Evolutionary conservation across 1,139 yeast genomes (phyloP).

Genomic region (Saccharomyces hybrid): DNA sequence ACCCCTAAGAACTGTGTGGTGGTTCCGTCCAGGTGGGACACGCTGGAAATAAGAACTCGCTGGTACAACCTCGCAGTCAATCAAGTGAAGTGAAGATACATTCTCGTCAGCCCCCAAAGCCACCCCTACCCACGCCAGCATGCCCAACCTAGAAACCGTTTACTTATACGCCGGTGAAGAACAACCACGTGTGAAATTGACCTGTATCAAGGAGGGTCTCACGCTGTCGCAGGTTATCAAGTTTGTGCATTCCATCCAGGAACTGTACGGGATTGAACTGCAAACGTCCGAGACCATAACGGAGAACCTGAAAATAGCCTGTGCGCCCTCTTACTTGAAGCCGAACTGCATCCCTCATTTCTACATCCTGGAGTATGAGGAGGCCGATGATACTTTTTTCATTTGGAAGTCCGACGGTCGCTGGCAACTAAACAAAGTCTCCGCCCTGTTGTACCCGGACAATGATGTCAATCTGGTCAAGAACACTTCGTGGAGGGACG

Average conservation of each 20-base stretch:
- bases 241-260: slow-evolving; percentile 21
- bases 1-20: not conserved
- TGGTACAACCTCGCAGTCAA: too few relatives aligned
- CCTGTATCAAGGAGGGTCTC: slow-evolving; percentile 15
- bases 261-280: slow-evolving; percentile 20
- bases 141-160: slow-evolving; percentile 11
- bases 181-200: slow-evolving; percentile 20
- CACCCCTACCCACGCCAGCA: not conserved
- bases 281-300: slow-evolving; percentile 25
- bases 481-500: slow-evolving; percentile 4
- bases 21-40: too few relatives aligned
- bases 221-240: slow-evolving; percentile 11
- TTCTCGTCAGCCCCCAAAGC: not conserved
- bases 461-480: slow-evolving; percentile 2
- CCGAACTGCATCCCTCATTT: slow-evolving; percentile 11
- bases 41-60: too few relatives aligned
- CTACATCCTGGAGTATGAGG: slow-evolving; percentile 25
- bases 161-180: slow-evolving; percentile 25
- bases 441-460: slow-evolving; percentile 15
- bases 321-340: slow-evolving; percentile 8
- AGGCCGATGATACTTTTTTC: slow-evolving; percentile 13
- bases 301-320: slow-evolving; percentile 24
- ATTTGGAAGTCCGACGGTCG: slow-evolving; percentile 25
- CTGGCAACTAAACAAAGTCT: slow-evolving; percentile 20
- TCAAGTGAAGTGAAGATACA: not conserved